Evolutionary conservation across 2,329 filamentous ascomycete genomes (phyloP).

Genomic region (Fusarium nematophilum): DNA sequence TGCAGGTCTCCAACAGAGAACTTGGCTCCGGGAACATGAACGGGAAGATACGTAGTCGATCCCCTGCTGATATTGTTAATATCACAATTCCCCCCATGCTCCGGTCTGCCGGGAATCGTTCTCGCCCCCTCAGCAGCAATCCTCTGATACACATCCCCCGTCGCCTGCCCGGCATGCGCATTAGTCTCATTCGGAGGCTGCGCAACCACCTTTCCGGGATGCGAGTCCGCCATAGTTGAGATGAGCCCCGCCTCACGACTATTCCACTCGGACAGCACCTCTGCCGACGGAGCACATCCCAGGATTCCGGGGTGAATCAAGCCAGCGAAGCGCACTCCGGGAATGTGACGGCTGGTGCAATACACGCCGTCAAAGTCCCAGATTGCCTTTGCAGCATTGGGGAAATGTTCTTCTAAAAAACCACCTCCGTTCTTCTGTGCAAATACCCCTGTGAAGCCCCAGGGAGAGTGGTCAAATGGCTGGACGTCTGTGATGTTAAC

Average conservation of each 20-base stretch:
- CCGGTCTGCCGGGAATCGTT: slow-evolving; percentile 85
- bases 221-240: slow-evolving; percentile 70
- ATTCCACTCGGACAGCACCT: slow-evolving; percentile 86
- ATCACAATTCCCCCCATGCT: slow-evolving; percentile 91
- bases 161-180: slow-evolving; percentile 76
- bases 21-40: slow-evolving; percentile 88
- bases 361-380: slow-evolving; percentile 71
- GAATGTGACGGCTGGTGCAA: slow-evolving; percentile 87
- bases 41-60: slow-evolving; percentile 85
- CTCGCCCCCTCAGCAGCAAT: slow-evolving; percentile 83
- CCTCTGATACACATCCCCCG: slow-evolving; percentile 68
- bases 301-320: slow-evolving; percentile 93
- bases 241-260: slow-evolving; percentile 84
- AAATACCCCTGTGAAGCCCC: slow-evolving; percentile 92
- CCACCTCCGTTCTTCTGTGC: slow-evolving; percentile 85
- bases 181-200: slow-evolving; percentile 79
- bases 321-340: slow-evolving; percentile 86
- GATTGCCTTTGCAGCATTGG: slow-evolving; percentile 74
- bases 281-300: slow-evolving; percentile 84
- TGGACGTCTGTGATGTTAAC: slow-evolving; percentile 96
- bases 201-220: slow-evolving; percentile 70
- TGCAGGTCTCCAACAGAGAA: slow-evolving; percentile 92
- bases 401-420: slow-evolving; percentile 89
- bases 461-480: slow-evolving; percentile 84
- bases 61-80: slow-evolving; percentile 88